Evolutionary conservation across 495 filamentous ascomycete species (phyloP), one percentile per base, ranked within the genome.

Genomic region (Talaromyces adpressus): DNA sequence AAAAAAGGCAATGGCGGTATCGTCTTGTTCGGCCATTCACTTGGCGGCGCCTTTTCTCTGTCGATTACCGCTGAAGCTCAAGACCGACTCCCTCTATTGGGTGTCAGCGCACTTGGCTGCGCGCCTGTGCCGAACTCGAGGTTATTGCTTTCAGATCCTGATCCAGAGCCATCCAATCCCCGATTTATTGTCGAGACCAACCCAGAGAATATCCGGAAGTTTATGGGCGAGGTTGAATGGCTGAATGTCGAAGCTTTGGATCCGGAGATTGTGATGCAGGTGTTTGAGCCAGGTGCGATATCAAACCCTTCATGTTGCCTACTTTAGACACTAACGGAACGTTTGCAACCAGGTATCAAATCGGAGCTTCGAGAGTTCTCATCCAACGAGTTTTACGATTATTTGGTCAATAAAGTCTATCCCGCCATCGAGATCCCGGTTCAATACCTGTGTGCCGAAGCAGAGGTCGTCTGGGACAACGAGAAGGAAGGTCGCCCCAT

Each of bases 1-100:
- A 32, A 36, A 8, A 27, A 57, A 47, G n/a, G 18, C 14, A 52
- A 62, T 20, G 47, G 39, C 14, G 67, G 63, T n/a, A 65, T 67
- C 27, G 66, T 69, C 30, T 11, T 69, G 4, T 51, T 63, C n/a
- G 64, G 59, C 25, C 65, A 64, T 62, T 66, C 62, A 3, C 39
- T 69, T 6, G 60, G 60, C 29, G 63, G 63, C 20, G 63, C 23
- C 14, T 39, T 62, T 6, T 52, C 57, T 27, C 29, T 68, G 61
- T 65, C 59, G 61, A 70, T 71, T 59, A 47, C 57, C 51, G 54
- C 51, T 65, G 66, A 70, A 71, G 69, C 63, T 62, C 60, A 67
- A 18, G n/a, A 30, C 23, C 60, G 57, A 34, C 54, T 63, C 5
- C 61, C 32, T 4, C 36, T 63, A 6, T 25, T 54, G 23, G 63